Conservation (phyloP, 345 rosid genomes). For the Bruguiera parviflora region DNA sequence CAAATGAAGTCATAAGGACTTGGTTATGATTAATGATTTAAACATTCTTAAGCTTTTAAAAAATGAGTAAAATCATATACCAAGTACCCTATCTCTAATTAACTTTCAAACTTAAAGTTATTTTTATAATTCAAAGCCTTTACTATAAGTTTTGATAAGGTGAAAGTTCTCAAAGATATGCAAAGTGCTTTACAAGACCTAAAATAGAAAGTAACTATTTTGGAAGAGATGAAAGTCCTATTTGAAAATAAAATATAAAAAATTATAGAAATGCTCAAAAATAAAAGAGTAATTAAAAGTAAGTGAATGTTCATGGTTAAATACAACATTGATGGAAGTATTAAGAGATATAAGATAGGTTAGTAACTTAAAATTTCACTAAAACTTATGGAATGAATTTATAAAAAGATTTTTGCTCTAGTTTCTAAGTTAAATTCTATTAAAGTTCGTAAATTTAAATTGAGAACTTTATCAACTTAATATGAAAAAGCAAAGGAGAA, state of each 20-base stretch:
- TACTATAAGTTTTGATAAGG: not conserved
- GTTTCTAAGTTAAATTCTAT: no score
- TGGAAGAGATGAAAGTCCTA: not conserved
- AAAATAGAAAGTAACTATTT: not conserved
- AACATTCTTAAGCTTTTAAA: not conserved
- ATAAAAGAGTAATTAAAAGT: not conserved
- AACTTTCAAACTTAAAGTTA: not conserved
- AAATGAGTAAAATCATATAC: not conserved
- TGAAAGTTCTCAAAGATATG: not conserved
- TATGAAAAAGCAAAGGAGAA: no score
- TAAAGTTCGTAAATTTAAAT: no score
- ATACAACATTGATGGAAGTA: no score
- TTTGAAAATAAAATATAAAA: not conserved
- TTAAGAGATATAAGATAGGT: no score
- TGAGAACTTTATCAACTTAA: no score
- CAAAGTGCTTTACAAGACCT: not conserved
- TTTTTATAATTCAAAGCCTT: not conserved
- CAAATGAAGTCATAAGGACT: not conserved
- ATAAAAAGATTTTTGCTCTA: not conserved
- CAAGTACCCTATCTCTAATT: not conserved
- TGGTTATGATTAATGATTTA: no score
- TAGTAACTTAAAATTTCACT: not conserved
- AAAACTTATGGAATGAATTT: not conserved
- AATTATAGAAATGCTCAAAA: not conserved
- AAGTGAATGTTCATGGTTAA: no score